Conservation (phyloP, 768 basidiomycete genomes). For the Xerocomellus intermedius region DNA sequence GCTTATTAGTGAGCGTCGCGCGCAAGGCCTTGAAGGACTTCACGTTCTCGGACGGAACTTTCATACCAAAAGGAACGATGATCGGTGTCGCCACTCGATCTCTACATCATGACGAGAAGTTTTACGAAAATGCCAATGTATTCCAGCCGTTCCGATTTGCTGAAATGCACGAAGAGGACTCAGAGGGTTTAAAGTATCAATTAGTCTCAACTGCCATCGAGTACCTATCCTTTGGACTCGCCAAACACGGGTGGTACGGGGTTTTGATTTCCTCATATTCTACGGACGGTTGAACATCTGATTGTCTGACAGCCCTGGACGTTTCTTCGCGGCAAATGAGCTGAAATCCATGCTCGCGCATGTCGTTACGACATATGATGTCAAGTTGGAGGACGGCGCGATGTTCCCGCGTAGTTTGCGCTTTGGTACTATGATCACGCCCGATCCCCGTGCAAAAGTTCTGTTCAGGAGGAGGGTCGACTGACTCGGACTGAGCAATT, state of each 20-base stretch:
- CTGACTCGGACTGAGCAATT: background rate
- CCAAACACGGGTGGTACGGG: slow-evolving; percentile 14
- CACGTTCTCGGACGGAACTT: slow-evolving; percentile 39
- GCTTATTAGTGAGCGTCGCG: slow-evolving; percentile 23
- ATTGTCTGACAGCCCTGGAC: background rate
- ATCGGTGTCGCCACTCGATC: slow-evolving; percentile 25
- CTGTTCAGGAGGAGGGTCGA: background rate
- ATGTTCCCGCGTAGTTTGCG: background rate
- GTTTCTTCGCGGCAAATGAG: background rate
- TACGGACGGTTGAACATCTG: too few relatives aligned
- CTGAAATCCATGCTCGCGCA: background rate
- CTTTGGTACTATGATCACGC: background rate
- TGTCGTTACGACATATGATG: background rate
- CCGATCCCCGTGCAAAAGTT: background rate
- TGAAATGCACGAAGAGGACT: slow-evolving; percentile 30
- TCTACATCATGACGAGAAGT: slow-evolving; percentile 16
- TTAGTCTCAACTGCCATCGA: slow-evolving; percentile 32
- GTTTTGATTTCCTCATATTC: background rate
- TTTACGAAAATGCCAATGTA: slow-evolving; percentile 34
- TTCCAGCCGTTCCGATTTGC: slow-evolving; percentile 50
- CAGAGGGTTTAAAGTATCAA: slow-evolving; percentile 33
- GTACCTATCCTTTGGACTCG: slow-evolving; percentile 38
- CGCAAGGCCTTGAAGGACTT: slow-evolving; percentile 34
- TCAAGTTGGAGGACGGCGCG: background rate
- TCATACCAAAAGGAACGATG: slow-evolving; percentile 33